A percentile compares a stretch with the other conserved stretches of the same genome.
phyloP scores from a whole-genome alignment of 2,329 filamentous ascomycete species.

The Exophiala calicioides region DNA sequence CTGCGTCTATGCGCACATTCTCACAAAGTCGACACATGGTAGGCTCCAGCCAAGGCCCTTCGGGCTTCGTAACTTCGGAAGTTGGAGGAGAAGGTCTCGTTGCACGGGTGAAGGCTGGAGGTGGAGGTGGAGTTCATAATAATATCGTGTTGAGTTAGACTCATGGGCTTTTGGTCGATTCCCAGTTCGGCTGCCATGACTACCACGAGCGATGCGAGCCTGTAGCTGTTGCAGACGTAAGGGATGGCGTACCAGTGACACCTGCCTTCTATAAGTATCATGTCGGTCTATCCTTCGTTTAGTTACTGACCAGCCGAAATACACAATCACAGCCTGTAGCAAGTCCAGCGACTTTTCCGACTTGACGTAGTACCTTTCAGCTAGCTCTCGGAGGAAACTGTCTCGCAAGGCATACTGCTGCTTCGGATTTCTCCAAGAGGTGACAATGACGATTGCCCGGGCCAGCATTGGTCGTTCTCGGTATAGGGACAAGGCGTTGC shows the following conservation, averaged over 20 bases:
- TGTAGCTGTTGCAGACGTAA: conserved; percentile 10
- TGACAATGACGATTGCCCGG: conserved; percentile 15
- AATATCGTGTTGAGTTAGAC: conserved; percentile 19
- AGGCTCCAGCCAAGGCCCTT: conserved; percentile 14
- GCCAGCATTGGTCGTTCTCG: conserved; percentile 20
- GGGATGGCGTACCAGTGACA: conserved; percentile 18
- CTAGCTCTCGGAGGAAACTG: conserved; percentile 13
- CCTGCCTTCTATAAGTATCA: conserved; percentile 5
- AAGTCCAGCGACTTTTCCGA: conserved; percentile 21
- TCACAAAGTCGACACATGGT: conserved; percentile 18
- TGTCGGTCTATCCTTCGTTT: too few relatives aligned
- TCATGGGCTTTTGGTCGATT: conserved; percentile 17
- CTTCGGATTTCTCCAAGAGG: conserved; percentile 15
- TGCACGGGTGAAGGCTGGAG: background rate
- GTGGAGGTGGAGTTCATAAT: conserved; percentile 6
- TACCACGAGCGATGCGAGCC: conserved; percentile 54
- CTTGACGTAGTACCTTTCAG: conserved; percentile 13
- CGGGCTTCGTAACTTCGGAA: conserved; percentile 21
- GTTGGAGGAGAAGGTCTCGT: conserved; percentile 12
- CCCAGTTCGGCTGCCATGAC: conserved; percentile 40
- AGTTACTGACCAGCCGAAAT: conserved; percentile 23
- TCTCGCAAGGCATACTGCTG: conserved; percentile 9
- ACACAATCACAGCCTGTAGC: conserved; percentile 19
- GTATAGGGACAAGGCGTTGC: conserved; percentile 9
- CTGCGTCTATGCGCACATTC: too few relatives aligned